Evolutionary conservation across 352 stramenopile genomes (phyloP), one percentile per base, ranked within the genome.

Genomic region (Globisporangium camurandrum): DNA sequence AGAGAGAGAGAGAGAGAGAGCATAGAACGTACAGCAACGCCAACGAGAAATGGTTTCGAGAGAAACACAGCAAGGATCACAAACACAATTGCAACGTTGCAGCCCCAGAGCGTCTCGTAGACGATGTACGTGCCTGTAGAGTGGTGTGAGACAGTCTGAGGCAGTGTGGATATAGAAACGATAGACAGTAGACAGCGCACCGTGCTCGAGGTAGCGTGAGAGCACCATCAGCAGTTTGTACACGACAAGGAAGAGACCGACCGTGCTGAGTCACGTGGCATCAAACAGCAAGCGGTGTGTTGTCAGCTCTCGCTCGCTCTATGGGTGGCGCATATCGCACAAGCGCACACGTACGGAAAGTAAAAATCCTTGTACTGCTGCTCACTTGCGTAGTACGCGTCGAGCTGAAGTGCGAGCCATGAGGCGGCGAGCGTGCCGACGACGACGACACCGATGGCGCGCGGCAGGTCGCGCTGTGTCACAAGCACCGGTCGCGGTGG

Each of bases 41-140:
- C 75, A 17, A 93, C 73, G 20, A 97, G 67, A 38, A 92, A 83
- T 0, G 88, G 87, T 44, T 90, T 90, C 39, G 64, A 81, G 3
- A 87, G 58, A 48, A 82, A 85, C 1, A 89, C 63, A 1, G 66
- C 78, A 56, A 88, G 52, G 49, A 82, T 67, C 28, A 85, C 70
- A 16, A 93, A 55, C 39, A 81, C 62, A 22, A 91, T 67, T 28
- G 79, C 77, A 28, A 87, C 64, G 56, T 93, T 93, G 67, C 82
- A 93, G 19, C 66, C 82, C 82, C 82, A 93, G 28, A 93, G 61
- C 49, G 75, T 63, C 46, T 93, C 82, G 48, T 88, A 91, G 14
- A 91, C 26, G 12, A 83, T 66, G 59, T 93, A 89, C n/a, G 77
- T 77, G 19, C 79, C 80, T 78, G 33, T 8, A 12, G 17, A 51